Conservation (phyloP, 495 filamentous ascomycete genomes). For the Choiromyces venosus region DNA sequence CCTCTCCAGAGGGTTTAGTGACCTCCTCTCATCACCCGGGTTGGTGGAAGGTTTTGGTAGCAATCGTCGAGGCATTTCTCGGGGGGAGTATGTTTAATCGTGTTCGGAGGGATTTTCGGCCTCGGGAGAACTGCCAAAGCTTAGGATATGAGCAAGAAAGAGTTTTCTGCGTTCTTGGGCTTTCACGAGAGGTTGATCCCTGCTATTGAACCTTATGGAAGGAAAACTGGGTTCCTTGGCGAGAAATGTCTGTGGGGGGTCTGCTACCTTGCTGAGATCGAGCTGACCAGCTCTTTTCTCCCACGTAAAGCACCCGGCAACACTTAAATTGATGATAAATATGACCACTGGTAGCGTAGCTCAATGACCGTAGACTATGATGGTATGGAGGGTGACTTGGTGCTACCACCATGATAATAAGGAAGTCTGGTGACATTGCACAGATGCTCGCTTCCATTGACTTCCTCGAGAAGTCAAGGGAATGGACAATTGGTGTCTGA, state of each 20-base stretch:
- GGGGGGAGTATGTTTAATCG: constrained; percentile 15
- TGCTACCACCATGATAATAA: constrained; percentile 14
- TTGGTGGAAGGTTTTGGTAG: constrained; percentile 30
- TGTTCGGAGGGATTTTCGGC: background rate
- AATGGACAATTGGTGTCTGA: background rate
- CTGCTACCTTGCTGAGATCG: constrained; percentile 21
- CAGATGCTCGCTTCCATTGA: constrained; percentile 19
- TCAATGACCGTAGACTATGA: constrained; percentile 24
- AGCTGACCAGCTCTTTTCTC: constrained; percentile 12
- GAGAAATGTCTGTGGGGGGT: background rate
- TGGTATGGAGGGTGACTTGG: constrained; percentile 20
- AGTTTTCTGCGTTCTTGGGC: constrained; percentile 14
- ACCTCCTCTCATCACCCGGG: constrained; percentile 24
- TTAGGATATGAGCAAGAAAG: background rate
- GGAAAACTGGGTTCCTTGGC: constrained; percentile 24
- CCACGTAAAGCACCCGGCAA: constrained; percentile 1
- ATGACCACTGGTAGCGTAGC: constrained; percentile 15
- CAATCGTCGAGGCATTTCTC: constrained; percentile 31
- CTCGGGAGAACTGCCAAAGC: background rate
- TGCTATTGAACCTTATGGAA: constrained; percentile 16
- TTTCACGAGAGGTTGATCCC: constrained; percentile 21
- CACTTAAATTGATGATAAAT: constrained; percentile 9
- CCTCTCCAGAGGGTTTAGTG: constrained; percentile 28
- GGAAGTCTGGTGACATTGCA: constrained; percentile 21
- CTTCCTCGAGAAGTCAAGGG: constrained; percentile 1